A percentile compares a stretch with the other conserved stretches of the same genome.
Evolutionary conservation across 2,329 filamentous ascomycete species (phyloP).

Genomic region (Colletotrichum sp.): DNA sequence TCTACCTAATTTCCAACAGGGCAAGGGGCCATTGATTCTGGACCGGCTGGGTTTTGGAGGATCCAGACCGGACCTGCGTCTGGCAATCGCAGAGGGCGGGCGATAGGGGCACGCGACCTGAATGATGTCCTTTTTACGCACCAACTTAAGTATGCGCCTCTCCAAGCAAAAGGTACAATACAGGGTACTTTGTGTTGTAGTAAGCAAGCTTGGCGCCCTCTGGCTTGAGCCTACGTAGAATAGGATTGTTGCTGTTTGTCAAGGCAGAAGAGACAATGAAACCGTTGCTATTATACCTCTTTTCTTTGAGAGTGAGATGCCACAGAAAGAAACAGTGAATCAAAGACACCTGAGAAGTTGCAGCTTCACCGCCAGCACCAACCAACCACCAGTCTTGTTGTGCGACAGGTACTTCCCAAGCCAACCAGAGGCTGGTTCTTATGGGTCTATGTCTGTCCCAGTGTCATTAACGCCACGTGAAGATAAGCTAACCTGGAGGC

Average conservation of each 20-base stretch:
- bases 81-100: background rate
- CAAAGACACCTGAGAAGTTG: background rate
- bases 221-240: background rate
- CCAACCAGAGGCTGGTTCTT: background rate
- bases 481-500: constrained; percentile 7
- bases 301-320: background rate
- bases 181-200: background rate
- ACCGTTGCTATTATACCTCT: background rate
- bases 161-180: background rate
- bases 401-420: background rate
- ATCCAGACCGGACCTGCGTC: background rate
- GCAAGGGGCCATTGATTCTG: background rate
- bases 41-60: background rate
- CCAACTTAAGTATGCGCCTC: background rate
- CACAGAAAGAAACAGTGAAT: background rate
- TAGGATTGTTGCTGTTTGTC: background rate
- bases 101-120: constrained; percentile 21
- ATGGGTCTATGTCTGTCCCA: background rate
- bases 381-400: background rate
- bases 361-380: constrained; percentile 6
- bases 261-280: background rate
- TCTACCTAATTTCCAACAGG: background rate
- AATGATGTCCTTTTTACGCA: background rate
- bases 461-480: constrained; percentile 4
- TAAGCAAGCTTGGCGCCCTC: background rate